Percentiles rank a stretch among this genome's conserved stretches.
Evolutionary conservation across 164 flowering plant species (phyloP).

Genomic region (Magnolia changhungtana): DNA sequence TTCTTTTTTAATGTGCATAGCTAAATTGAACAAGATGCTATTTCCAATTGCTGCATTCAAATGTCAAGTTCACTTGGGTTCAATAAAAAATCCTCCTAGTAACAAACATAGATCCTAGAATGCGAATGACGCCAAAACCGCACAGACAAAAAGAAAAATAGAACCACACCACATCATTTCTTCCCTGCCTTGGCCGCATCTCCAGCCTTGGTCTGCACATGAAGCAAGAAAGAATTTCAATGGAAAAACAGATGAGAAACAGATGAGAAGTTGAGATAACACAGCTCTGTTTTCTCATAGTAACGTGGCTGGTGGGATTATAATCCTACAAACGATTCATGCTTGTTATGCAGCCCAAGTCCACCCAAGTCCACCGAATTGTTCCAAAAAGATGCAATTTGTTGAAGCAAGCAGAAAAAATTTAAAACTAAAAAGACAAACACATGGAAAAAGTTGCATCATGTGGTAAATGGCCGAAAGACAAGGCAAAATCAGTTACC

Average conservation of each 20-base stretch:
- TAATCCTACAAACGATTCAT: too few relatives aligned
- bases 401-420: too few relatives aligned
- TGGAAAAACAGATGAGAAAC: too few relatives aligned
- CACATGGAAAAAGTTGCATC: too few relatives aligned
- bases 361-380: too few relatives aligned
- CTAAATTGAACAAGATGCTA: neutral
- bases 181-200: slow-evolving; percentile 29
- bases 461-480: too few relatives aligned
- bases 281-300: too few relatives aligned
- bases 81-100: neutral
- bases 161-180: slow-evolving; percentile 16
- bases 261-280: neutral
- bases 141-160: neutral
- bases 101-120: neutral
- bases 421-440: too few relatives aligned
- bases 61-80: neutral
- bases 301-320: neutral
- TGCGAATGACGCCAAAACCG: neutral
- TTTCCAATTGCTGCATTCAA: neutral
- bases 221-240: neutral
- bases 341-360: too few relatives aligned
- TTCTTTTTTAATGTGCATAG: neutral
- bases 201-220: slow-evolving; percentile 30
- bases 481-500: too few relatives aligned
- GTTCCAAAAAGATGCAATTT: too few relatives aligned